Evolutionary conservation across 495 filamentous ascomycete genomes (phyloP).

Genomic region (Aspergillus cavernicola): DNA sequence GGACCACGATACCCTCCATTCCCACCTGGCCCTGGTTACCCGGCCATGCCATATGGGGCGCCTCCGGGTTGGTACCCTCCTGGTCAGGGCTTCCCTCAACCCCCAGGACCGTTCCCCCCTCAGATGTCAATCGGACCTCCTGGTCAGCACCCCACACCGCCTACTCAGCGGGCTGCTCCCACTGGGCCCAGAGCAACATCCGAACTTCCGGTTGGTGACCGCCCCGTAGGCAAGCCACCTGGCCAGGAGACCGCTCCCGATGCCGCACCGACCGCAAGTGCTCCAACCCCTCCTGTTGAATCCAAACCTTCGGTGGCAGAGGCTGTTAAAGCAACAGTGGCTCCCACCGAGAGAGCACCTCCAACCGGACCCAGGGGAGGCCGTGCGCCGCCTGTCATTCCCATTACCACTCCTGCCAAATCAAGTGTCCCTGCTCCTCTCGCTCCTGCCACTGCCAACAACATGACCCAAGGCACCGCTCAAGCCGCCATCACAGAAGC

Average conservation of each 20-base stretch:
- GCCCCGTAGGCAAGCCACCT: slow-evolving; percentile 31
- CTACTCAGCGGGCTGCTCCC: slow-evolving; percentile 40
- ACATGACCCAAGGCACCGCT: slow-evolving; percentile 30
- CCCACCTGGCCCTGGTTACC: slow-evolving; percentile 58
- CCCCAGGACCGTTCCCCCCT: slow-evolving; percentile 54
- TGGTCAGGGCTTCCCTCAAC: slow-evolving; percentile 72
- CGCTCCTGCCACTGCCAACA: slow-evolving; percentile 28
- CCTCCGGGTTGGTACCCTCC: slow-evolving; percentile 78
- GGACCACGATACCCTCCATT: slow-evolving; percentile 59
- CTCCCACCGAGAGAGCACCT: slow-evolving; percentile 41
- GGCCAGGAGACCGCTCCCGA: slow-evolving; percentile 37
- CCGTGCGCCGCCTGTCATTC: slow-evolving; percentile 70
- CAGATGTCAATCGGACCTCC: slow-evolving; percentile 51
- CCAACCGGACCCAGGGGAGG: slow-evolving; percentile 64
- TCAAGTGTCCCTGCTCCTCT: slow-evolving; percentile 37
- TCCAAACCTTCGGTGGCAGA: slow-evolving; percentile 59
- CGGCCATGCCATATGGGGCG: slow-evolving; percentile 59
- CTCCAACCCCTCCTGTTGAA: slow-evolving; percentile 57
- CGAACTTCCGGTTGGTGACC: slow-evolving; percentile 42
- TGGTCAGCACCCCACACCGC: slow-evolving; percentile 44
- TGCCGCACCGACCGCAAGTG: slow-evolving; percentile 28
- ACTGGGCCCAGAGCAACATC: slow-evolving; percentile 35
- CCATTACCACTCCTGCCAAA: slow-evolving; percentile 43
- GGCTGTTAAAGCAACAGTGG: slow-evolving; percentile 49
- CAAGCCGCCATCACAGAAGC: slow-evolving; percentile 59